These are phyloP conservation scores for Ceratocystis cacaofunesta DNA, from an alignment of 2,329 filamentous ascomycete genomes.

Conservation along the genomic window DNA sequence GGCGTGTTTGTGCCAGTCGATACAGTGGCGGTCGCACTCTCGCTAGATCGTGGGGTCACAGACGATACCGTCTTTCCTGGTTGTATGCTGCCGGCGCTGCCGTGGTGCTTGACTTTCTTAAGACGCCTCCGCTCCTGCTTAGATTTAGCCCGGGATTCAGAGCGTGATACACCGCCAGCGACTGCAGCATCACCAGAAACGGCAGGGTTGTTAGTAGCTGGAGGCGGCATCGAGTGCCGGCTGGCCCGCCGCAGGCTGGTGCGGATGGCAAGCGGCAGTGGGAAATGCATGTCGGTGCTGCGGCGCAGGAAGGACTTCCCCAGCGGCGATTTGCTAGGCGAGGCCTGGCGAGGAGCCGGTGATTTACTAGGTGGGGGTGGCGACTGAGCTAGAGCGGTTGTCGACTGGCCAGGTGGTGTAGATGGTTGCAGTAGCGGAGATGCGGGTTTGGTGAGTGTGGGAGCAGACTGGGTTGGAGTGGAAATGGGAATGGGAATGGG, in stretches of 20 bases:
- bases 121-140: neutral
- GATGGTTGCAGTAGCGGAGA: neutral
- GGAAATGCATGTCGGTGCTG: slow-evolving; percentile 13
- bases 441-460: neutral
- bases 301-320: neutral
- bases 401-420: neutral
- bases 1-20: neutral
- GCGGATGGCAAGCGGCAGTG: neutral
- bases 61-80: neutral
- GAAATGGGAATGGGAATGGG: neutral
- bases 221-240: neutral
- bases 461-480: neutral
- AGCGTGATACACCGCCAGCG: neutral
- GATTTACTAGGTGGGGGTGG: neutral
- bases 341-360: neutral
- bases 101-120: neutral
- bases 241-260: neutral
- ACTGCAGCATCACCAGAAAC: neutral
- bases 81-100: neutral
- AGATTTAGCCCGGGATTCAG: neutral
- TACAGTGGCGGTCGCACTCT: neutral
- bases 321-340: neutral
- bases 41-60: neutral
- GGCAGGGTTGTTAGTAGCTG: neutral
- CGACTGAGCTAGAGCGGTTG: neutral